Evolutionary conservation across 805 yeast genomes (phyloP).

Genomic region (Brettanomyces bruxellensis): DNA sequence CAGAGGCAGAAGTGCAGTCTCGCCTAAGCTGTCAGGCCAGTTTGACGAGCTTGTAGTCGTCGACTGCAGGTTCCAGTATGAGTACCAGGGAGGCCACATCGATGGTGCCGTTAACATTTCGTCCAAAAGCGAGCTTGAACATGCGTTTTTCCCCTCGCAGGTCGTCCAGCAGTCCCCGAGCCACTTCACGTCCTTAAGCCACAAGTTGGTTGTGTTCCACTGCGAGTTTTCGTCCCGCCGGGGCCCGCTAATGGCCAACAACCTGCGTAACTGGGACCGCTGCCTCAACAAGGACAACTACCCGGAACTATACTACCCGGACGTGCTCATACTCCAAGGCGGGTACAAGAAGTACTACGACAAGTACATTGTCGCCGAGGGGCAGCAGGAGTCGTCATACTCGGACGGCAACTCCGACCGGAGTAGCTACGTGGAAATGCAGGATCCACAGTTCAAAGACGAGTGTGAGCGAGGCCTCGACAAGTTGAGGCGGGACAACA

Average conservation of each 20-base stretch:
- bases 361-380: constrained; percentile 26
- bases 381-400: too few relatives aligned
- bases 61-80: constrained; percentile 92
- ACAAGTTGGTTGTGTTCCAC: constrained; percentile 68
- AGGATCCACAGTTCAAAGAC: constrained; percentile 44
- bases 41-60: constrained; percentile 55
- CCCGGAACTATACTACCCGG: constrained; percentile 81
- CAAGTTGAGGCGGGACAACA: constrained; percentile 28
- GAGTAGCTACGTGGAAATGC: constrained; percentile 74
- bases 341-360: constrained; percentile 81
- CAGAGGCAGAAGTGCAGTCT: constrained; percentile 27
- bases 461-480: constrained; percentile 35
- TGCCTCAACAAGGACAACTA: constrained; percentile 61
- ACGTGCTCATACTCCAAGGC: constrained; percentile 80
- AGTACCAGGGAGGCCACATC: constrained; percentile 89
- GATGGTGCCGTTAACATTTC: constrained; percentile 72
- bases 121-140: constrained; percentile 60
- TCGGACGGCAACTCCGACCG: too few relatives aligned
- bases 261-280: constrained; percentile 78
- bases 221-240: constrained; percentile 91
- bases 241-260: constrained; percentile 90
- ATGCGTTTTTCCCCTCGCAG: constrained; percentile 30
- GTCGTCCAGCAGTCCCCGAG: constrained; percentile 14
- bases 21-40: constrained; percentile 25
- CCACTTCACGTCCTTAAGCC: constrained; percentile 16